phyloP scores from a whole-genome alignment of 2,329 filamentous ascomycete genomes.

The Epichloe hybrida region DNA sequence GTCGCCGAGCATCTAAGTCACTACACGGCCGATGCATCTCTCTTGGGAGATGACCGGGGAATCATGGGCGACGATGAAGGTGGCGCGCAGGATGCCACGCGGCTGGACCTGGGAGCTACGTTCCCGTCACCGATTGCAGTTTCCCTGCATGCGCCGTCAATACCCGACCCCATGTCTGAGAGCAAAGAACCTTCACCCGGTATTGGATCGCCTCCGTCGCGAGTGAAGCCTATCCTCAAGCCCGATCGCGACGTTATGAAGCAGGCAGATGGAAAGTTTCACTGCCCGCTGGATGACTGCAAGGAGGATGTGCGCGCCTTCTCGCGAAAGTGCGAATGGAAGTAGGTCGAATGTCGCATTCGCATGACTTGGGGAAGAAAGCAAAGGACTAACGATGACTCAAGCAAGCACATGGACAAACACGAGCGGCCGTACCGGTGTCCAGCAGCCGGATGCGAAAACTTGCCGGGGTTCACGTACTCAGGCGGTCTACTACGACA shows the following conservation, averaged over 20 bases:
- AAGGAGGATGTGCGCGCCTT: conserved; percentile 52
- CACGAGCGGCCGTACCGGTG: conserved; percentile 91
- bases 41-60: conserved; percentile 13
- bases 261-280: conserved; percentile 61
- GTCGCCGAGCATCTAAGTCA: conserved; percentile 29
- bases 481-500: conserved; percentile 80
- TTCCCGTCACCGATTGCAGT: conserved; percentile 23
- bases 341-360: conserved; percentile 41
- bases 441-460: conserved; percentile 68
- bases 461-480: conserved; percentile 89
- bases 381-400: conserved; percentile 11
- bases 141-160: conserved; percentile 16
- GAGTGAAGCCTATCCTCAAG: conserved; percentile 43
- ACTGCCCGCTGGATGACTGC: conserved; percentile 61
- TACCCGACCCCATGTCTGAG: conserved; percentile 20
- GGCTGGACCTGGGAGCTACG: conserved; percentile 24
- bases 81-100: conserved; percentile 23
- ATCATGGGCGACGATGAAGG: conserved; percentile 25
- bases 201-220: conserved; percentile 21
- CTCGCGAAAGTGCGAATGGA: conserved; percentile 82
- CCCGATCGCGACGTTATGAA: conserved; percentile 43
- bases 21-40: conserved; percentile 25
- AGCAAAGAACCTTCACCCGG: conserved; percentile 22
- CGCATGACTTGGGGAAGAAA: background rate
- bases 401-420: conserved; percentile 95